These are phyloP conservation scores for Fomitiporia mediterranea DNA, from an alignment of 1,284 basidiomycete genomes.

Conservation along the genomic window DNA sequence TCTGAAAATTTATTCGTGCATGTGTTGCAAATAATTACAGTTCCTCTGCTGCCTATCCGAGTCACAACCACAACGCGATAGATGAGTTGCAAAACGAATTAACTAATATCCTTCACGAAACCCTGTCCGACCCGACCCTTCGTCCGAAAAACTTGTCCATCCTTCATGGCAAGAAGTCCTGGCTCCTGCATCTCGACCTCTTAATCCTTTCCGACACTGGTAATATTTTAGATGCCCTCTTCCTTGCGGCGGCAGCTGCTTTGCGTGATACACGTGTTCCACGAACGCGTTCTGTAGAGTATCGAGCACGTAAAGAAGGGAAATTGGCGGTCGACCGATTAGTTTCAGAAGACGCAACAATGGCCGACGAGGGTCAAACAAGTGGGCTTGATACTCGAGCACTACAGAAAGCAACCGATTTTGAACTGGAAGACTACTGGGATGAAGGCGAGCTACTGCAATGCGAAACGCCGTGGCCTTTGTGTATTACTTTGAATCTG, in stretches of 20 bases:
- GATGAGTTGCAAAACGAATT: slow-evolving; percentile 73
- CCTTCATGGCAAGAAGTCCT: slow-evolving; percentile 57
- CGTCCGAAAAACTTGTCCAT: slow-evolving; percentile 60
- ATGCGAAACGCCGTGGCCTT: slow-evolving; percentile 56
- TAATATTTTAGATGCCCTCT: slow-evolving; percentile 69
- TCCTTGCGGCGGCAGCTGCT: slow-evolving; percentile 70
- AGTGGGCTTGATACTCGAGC: slow-evolving; percentile 56
- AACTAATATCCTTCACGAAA: slow-evolving; percentile 51
- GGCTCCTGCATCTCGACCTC: slow-evolving; percentile 66
- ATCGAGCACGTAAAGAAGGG: slow-evolving; percentile 33
- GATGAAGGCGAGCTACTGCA: slow-evolving; percentile 67
- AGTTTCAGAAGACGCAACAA: slow-evolving; percentile 51
- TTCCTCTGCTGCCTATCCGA: slow-evolving; percentile 73
- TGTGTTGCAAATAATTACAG: slow-evolving; percentile 33
- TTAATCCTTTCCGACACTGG: slow-evolving; percentile 68
- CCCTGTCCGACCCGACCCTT: slow-evolving; percentile 56
- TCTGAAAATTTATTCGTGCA: slow-evolving; percentile 1
- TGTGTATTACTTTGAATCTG: slow-evolving; percentile 70
- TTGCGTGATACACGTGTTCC: slow-evolving; percentile 79
- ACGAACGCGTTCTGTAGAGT: slow-evolving; percentile 60
- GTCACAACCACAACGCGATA: slow-evolving; percentile 51
- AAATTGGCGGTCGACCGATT: slow-evolving; percentile 28
- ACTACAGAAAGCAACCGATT: slow-evolving; percentile 54
- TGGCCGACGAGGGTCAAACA: slow-evolving; percentile 27
- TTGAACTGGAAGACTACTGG: slow-evolving; percentile 80